Conservation (phyloP, 169 alveolate species). For the Cryptosporidium ryanae region DNA sequence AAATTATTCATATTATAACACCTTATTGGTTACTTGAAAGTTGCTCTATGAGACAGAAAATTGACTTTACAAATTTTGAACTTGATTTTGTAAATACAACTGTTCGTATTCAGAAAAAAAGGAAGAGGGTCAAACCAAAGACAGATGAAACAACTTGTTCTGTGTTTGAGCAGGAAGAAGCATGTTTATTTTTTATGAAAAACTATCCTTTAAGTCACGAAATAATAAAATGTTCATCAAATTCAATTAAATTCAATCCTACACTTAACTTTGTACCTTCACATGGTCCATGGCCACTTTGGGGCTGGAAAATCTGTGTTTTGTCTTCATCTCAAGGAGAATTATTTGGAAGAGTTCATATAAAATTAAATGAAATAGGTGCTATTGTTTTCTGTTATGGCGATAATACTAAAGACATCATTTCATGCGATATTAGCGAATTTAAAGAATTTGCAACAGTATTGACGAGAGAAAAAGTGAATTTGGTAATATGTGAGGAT, state of each 20-base stretch:
- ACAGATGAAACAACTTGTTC: background rate
- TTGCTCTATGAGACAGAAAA: constrained; percentile 35
- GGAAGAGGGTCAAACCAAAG: background rate
- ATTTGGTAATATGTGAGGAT: constrained; percentile 34
- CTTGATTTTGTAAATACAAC: background rate
- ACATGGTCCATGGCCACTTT: constrained; percentile 73
- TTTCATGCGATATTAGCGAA: background rate
- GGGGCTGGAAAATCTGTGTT: constrained; percentile 62
- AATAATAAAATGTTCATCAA: no score
- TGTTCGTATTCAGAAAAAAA: constrained; percentile 6
- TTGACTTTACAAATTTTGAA: constrained; percentile 33
- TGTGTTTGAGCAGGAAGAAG: constrained; percentile 10
- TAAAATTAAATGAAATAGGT: constrained; percentile 31
- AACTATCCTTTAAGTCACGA: background rate
- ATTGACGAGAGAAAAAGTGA: background rate
- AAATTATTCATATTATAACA: constrained; percentile 23
- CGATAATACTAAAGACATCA: constrained; percentile 8
- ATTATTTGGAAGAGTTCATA: background rate
- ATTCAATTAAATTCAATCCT: background rate
- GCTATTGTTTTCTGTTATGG: constrained; percentile 6
- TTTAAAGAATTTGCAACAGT: background rate
- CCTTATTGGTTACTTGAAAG: constrained; percentile 65
- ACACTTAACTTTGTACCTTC: constrained; percentile 24
- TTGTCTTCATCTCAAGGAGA: background rate
- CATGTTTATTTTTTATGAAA: constrained; percentile 20